These are phyloP conservation scores for Epichloe glyceriae DNA, from an alignment of 2,329 filamentous ascomycete species.

Conservation along the genomic window DNA sequence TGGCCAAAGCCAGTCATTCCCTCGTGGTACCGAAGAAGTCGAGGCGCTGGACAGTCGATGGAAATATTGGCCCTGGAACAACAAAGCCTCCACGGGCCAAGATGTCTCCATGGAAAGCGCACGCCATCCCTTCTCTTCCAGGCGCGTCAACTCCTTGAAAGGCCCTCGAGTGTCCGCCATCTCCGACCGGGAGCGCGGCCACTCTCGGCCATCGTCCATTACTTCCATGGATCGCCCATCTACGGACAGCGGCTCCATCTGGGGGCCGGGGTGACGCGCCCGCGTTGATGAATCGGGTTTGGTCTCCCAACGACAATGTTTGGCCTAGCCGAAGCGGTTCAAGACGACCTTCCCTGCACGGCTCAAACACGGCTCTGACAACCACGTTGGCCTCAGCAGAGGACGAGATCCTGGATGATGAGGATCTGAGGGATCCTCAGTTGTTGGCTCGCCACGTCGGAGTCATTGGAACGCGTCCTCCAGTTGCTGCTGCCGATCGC, in stretches of 20 bases:
- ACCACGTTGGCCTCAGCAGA: slow-evolving; percentile 51
- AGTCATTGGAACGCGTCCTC: slow-evolving; percentile 69
- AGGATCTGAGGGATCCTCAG: slow-evolving; percentile 38
- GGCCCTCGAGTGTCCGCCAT: slow-evolving; percentile 35
- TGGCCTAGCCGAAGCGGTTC: slow-evolving; percentile 57
- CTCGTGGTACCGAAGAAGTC: slow-evolving; percentile 44
- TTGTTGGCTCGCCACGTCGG: slow-evolving; percentile 46
- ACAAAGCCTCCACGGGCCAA: slow-evolving; percentile 36
- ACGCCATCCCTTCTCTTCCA: slow-evolving; percentile 24
- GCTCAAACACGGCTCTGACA: slow-evolving; percentile 51
- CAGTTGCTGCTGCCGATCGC: slow-evolving; percentile 13
- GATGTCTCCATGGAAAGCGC: slow-evolving; percentile 23
- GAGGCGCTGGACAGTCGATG: slow-evolving; percentile 41
- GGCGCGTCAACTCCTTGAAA: slow-evolving; percentile 33
- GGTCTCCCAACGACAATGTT: slow-evolving; percentile 45
- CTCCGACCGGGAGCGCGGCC: slow-evolving; percentile 42
- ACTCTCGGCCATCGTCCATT: slow-evolving; percentile 56
- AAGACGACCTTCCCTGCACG: slow-evolving; percentile 68
- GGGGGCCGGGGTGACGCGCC: slow-evolving; percentile 39
- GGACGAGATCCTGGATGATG: slow-evolving; percentile 49
- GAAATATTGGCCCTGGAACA: slow-evolving; percentile 46
- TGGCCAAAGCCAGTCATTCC: slow-evolving; percentile 67
- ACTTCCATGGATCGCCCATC: slow-evolving; percentile 61
- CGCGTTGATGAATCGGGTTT: slow-evolving; percentile 43
- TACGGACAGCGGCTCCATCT: slow-evolving; percentile 65